Base-by-base conservation (phyloP, 1,139 yeast genomes). In the Suhomyces bokatorum region DNA sequence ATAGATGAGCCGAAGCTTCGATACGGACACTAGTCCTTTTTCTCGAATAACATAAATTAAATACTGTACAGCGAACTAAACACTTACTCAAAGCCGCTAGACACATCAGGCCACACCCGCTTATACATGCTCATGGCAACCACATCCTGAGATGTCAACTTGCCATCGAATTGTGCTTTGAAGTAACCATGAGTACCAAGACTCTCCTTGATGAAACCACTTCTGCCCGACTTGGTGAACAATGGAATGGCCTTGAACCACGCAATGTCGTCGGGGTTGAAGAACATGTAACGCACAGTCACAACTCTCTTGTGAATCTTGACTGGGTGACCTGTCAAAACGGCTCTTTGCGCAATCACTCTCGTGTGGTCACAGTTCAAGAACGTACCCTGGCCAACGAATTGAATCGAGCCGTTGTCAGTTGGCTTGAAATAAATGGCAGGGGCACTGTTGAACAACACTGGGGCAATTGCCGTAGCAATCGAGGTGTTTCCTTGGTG, bases 151-250 rank as follows among this genome's bases (percentile, higher is more conserved):
- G 97, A 87, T 39, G 88, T 81, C 57, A 95, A 74, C 59, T 85
- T 87, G 45, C 95, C 95, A 63, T 95, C 98, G 60, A 95, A 95
- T 16, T 88, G 87, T 17, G 97, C 97, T 70, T 95, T 95, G 77
- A 86, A 91, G 70, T 93, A 89, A 52, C 99, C 99, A 66, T 95
- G 99, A 3, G 99, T 95, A 69, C 99, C 99, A 69, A 95, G 77
- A 63, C 91, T 81, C 64, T 93, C 98, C 66, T 89, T 91, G 64
- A 95, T 89, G 64, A 85, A 87, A 46, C 99, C 99, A 33, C 90
- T 77, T 64, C 97, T 82, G 42, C 99, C 99, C 56, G 84, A 78
- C 63, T 88, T 89, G 38, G 98, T 91, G 66, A 89, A 93, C 52
- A 95, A 72, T 33, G 98, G 98, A 54, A 95, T 85, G 5, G 95